phyloP scores from a whole-genome alignment of 2,329 filamentous ascomycete species.

The Fusarium fujikuroi region DNA sequence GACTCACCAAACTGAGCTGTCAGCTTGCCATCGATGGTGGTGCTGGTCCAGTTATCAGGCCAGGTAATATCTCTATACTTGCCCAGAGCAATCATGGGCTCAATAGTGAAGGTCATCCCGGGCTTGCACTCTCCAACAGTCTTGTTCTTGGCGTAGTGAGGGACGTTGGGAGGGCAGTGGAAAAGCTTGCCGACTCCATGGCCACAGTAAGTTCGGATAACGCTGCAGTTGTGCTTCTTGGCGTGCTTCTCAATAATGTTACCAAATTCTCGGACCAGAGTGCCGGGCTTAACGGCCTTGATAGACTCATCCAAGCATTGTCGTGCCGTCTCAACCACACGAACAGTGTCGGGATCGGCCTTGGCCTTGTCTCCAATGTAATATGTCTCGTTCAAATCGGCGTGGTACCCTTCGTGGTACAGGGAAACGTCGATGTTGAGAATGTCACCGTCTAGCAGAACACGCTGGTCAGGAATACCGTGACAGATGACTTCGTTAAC shows the following conservation, averaged over 20 bases:
- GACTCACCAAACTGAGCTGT: slow-evolving; percentile 90
- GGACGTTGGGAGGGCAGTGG: slow-evolving; percentile 92
- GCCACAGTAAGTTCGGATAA: slow-evolving; percentile 95
- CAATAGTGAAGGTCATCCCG: slow-evolving; percentile 98
- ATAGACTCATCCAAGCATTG: slow-evolving; percentile 93
- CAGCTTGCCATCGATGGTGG: slow-evolving; percentile 86
- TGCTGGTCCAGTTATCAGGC: slow-evolving; percentile 99
- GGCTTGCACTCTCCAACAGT: slow-evolving; percentile 92
- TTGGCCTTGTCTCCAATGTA: slow-evolving; percentile 92
- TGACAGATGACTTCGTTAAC: slow-evolving; percentile 98
- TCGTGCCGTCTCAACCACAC: slow-evolving; percentile 89
- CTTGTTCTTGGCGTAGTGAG: slow-evolving; percentile 99
- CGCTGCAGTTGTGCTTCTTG: slow-evolving; percentile 84
- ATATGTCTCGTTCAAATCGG: slow-evolving; percentile 98
- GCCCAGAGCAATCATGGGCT: slow-evolving; percentile 96
- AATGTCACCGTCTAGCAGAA: slow-evolving; percentile 91
- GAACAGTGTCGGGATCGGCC: slow-evolving; percentile 85
- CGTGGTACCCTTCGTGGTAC: slow-evolving; percentile 95
- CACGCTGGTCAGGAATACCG: slow-evolving; percentile 92
- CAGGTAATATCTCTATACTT: slow-evolving; percentile 93
- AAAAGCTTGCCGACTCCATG: slow-evolving; percentile 95
- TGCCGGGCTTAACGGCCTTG: slow-evolving; percentile 90
- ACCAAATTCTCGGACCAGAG: slow-evolving; percentile 90
- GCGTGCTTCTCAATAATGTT: slow-evolving; percentile 96
- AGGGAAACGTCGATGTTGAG: slow-evolving; percentile 96